A percentile compares a stretch with the other conserved stretches of the same genome.
phyloP scores from a whole-genome alignment of 164 flowering plant species.

The Santalum album region DNA sequence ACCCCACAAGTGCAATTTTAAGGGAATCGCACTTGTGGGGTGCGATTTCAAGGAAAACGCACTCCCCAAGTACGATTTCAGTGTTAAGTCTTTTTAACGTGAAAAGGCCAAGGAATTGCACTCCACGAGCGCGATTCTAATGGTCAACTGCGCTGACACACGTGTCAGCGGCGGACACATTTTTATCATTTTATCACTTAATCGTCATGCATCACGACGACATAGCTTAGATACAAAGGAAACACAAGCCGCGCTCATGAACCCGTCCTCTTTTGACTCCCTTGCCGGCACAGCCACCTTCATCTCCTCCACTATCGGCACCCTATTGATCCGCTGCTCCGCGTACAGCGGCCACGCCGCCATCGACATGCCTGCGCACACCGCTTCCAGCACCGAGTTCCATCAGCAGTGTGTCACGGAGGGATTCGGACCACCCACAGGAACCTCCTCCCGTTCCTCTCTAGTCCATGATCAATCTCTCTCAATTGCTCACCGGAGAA shows the following conservation, averaged over 20 bases:
- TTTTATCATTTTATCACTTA: no score
- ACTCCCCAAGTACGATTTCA: no score
- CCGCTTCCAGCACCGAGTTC: conserved; percentile 38
- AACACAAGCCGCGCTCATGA: conserved; percentile 22
- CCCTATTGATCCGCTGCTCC: conserved; percentile 28
- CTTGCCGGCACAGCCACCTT: conserved; percentile 19
- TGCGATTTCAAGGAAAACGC: no score
- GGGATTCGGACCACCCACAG: conserved; percentile 40
- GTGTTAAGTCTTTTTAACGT: no score
- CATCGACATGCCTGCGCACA: conserved; percentile 38
- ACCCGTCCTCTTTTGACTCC: conserved; percentile 13
- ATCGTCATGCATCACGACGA: no score
- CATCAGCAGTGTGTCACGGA: conserved; percentile 46
- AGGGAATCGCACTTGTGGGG: no score
- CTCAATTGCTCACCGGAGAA: conserved; percentile 23
- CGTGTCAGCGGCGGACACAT: no score
- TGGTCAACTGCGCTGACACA: no score
- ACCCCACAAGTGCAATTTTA: no score
- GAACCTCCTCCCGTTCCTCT: conserved; percentile 28
- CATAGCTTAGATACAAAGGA: no score
- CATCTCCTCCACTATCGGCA: conserved; percentile 28
- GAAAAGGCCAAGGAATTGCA: no score
- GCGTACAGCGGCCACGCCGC: conserved; percentile 44
- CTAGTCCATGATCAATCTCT: conserved; percentile 39
- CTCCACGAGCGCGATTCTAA: no score